Evolutionary conservation across 768 basidiomycete genomes (phyloP), one percentile per base, ranked within the genome.

Genomic region (Lenzites betulinus): DNA sequence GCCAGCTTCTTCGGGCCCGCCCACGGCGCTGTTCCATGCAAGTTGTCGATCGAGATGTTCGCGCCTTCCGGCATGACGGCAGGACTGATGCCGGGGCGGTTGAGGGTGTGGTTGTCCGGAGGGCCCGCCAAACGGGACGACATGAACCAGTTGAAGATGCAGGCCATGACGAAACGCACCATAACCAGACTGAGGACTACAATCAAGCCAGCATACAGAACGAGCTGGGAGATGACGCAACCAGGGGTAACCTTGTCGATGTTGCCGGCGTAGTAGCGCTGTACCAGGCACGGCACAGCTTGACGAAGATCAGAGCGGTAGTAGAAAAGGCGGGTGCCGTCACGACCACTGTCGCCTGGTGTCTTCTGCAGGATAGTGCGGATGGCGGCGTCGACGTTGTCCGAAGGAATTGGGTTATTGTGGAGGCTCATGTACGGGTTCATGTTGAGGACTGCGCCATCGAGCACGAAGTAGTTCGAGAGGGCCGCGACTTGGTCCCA

Each of bases 211-310:
- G 87, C 77, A 72, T 97, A 99, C 52, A 98, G 87, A 72, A 98
- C 86, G 26, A 98, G 79, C 47, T 85, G 82, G 33, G 94, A 89
- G 39, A 94, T 86, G 74, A 98, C 95, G 75, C 97, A 99, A 8
- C 96, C 96, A 7, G 97, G 93, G 0, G 95, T 89, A 70, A 97
- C 80, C 76, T 98, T 97, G 79, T 98, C 97, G 64, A 99, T 98
- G 71, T 91, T 90, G 22, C 97, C 97, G 0, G 95, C 95, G 51
- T 84, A 84, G 74, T 97, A 99, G 13, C 97, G 86, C 67, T 92
- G 77, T 53, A 81, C 80, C 53, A 99, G 80, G 74, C 97, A 99
- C 11, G 85, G 82, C 3, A 97, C 80, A 23, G 91, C 86, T 11
- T 80, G 77, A 62, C 83, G 78, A 58, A 93, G 83, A 54, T 83